Evolutionary conservation across 345 rosid genomes (phyloP).

Genomic region (Populus davidiana): DNA sequence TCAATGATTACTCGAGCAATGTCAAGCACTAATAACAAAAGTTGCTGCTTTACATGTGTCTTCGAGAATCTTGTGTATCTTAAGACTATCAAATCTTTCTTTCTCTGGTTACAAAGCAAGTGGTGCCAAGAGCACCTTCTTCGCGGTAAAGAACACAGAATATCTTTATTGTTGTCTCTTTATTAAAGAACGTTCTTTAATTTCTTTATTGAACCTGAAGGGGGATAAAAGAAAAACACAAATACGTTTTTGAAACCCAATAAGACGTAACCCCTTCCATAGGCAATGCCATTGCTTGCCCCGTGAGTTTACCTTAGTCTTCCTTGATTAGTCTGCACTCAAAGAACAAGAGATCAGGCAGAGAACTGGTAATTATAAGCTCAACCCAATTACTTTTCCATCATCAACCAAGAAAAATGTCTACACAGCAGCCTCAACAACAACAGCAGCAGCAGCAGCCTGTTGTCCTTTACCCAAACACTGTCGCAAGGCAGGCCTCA

Average conservation of each 20-base stretch:
- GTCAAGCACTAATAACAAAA: background rate
- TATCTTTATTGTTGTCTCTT: slow-evolving; percentile 31
- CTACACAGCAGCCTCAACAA: slow-evolving; percentile 1
- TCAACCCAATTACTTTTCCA: slow-evolving; percentile 1
- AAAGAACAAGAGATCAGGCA: slow-evolving; percentile 33
- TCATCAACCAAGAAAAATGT: slow-evolving; percentile 8
- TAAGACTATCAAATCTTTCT: slow-evolving; percentile 40
- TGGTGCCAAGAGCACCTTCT: slow-evolving; percentile 10
- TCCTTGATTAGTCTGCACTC: slow-evolving; percentile 41
- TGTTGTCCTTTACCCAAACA: slow-evolving; percentile 48
- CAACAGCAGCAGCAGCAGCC: slow-evolving; percentile 39
- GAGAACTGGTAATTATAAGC: background rate
- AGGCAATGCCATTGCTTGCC: slow-evolving; percentile 40
- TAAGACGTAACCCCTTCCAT: slow-evolving; percentile 15
- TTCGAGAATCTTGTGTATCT: slow-evolving; percentile 1
- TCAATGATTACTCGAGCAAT: too few relatives aligned
- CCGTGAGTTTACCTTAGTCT: slow-evolving; percentile 18
- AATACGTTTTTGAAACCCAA: background rate
- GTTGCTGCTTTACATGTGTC: background rate
- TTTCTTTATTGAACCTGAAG: slow-evolving; percentile 20
- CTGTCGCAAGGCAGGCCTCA: slow-evolving; percentile 32
- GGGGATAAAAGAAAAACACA: background rate
- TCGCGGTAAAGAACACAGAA: slow-evolving; percentile 29
- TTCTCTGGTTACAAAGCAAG: slow-evolving; percentile 45
- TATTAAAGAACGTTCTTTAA: slow-evolving; percentile 21